A percentile compares a stretch with the other conserved stretches of the same genome.
phyloP scores from a whole-genome alignment of 805 yeast genomes.

The Sungouiozyma intestinalis region DNA sequence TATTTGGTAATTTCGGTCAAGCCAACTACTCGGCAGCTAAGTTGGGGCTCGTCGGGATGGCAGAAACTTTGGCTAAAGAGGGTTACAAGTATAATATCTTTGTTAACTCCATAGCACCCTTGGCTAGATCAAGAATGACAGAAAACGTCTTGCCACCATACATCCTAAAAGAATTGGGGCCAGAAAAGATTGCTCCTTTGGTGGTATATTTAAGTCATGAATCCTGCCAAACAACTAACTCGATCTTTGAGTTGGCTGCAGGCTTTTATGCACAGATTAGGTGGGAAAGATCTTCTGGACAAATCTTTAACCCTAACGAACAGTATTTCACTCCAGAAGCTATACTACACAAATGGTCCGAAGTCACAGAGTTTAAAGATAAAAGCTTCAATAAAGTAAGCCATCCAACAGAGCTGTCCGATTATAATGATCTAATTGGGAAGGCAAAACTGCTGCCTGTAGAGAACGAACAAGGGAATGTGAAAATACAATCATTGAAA shows the following conservation, averaged over 20 bases:
- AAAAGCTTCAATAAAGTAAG: constrained; percentile 44
- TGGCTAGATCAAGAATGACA: constrained; percentile 95
- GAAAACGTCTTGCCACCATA: constrained; percentile 82
- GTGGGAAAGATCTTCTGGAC: constrained; percentile 91
- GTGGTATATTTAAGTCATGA: constrained; percentile 74
- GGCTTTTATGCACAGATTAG: constrained; percentile 86
- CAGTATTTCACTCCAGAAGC: constrained; percentile 75
- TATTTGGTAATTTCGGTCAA: constrained; percentile 95
- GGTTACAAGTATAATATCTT: constrained; percentile 76
- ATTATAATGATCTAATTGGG: constrained; percentile 52
- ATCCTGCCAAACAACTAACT: constrained; percentile 49
- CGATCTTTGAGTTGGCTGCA: constrained; percentile 87
- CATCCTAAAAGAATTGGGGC: constrained; percentile 65
- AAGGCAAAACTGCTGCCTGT: constrained; percentile 41
- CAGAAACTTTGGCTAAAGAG: constrained; percentile 92
- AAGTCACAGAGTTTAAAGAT: constrained; percentile 53
- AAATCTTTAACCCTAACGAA: constrained; percentile 62
- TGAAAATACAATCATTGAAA: constrained; percentile 46
- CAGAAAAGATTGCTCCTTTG: constrained; percentile 87
- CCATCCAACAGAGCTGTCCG: constrained; percentile 64
- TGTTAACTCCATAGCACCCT: constrained; percentile 84
- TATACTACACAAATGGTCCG: constrained; percentile 54
- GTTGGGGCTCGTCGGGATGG: constrained; percentile 78
- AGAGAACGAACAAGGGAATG: constrained; percentile 45
- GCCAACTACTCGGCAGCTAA: constrained; percentile 93